Conservation (phyloP, 306 rosid species). For the Rosa chinensis region DNA sequence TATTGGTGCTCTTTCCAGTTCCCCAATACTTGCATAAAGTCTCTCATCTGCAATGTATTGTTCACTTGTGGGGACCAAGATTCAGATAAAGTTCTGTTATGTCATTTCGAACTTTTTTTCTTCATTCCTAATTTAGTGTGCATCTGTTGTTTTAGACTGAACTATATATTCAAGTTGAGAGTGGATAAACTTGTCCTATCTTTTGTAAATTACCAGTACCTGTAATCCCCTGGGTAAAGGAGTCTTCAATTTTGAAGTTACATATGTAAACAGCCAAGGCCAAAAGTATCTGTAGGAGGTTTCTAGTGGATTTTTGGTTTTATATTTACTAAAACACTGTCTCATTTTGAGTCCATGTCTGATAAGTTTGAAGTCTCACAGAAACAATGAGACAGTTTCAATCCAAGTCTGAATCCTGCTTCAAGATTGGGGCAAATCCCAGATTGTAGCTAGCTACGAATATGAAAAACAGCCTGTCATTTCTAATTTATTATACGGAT, state of each 20-base stretch:
- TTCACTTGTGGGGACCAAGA: not conserved
- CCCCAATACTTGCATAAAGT: conserved; percentile 2
- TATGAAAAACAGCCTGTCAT: not conserved
- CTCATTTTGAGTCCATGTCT: not conserved
- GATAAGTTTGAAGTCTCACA: too few relatives aligned
- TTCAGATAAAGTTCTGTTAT: not conserved
- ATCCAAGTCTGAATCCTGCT: not conserved
- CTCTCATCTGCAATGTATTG: not conserved
- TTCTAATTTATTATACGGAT: not conserved
- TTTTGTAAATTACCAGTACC: not conserved
- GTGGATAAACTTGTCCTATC: not conserved
- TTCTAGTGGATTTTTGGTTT: not conserved
- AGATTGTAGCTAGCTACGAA: not conserved
- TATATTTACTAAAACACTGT: not conserved
- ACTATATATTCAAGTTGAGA: not conserved
- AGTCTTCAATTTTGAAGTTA: not conserved
- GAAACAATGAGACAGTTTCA: too few relatives aligned
- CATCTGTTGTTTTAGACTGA: not conserved
- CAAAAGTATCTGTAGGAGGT: not conserved
- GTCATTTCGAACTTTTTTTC: not conserved
- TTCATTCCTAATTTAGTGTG: not conserved
- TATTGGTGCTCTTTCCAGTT: not conserved
- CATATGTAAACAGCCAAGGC: not conserved
- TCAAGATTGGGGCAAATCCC: not conserved
- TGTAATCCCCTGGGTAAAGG: not conserved